Evolutionary conservation across 179 eudicot species (phyloP), one percentile per base, ranked within the genome.

Genomic region (Sideroxylon spinosum): DNA sequence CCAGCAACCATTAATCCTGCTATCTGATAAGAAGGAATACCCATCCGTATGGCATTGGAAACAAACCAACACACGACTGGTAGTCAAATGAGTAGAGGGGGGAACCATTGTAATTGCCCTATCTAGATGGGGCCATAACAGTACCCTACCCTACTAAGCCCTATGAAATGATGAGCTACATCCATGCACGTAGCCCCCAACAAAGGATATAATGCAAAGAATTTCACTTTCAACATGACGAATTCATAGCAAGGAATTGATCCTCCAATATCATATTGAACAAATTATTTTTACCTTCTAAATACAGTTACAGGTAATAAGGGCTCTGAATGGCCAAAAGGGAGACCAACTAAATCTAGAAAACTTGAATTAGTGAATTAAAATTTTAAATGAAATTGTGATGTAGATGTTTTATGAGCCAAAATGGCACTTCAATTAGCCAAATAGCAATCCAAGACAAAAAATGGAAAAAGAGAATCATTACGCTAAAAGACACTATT

Each of bases 11-110:
- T 25, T 74, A 78, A 60, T 48, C 50, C 22, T 48, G 80, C 87
- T 75, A 86, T 8, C 28, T 86, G 71, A 61, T 73, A 26, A 23
- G 71, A 76, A 23, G 86, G 48, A 73, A 78, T 84, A 29, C 84
- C 86, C 84, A 79, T 82, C 70, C 74, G 62, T 65, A 78, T 44
- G 14, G 90, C 83, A 29, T 48, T 28, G 13, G 53, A 82, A 32
- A 85, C 74, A 25, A 71, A 78, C 84, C 85, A 91, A 73, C 82
- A 78, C 32, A 83, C 87, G 37, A 85, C 88, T 64, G 96, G 96
- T 44, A 91, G 80, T 93, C 93, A 90, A 55, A 90, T 68, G 25
- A 37, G 44, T 37, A 37, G 44, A 37, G 4, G 44, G 44, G 44
- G 44, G 44, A 37, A 37, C 44, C 44, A 37, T 37, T 37, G 44